Evolutionary conservation across 306 rosid species (phyloP).

Genomic region (Alnus rubra): DNA sequence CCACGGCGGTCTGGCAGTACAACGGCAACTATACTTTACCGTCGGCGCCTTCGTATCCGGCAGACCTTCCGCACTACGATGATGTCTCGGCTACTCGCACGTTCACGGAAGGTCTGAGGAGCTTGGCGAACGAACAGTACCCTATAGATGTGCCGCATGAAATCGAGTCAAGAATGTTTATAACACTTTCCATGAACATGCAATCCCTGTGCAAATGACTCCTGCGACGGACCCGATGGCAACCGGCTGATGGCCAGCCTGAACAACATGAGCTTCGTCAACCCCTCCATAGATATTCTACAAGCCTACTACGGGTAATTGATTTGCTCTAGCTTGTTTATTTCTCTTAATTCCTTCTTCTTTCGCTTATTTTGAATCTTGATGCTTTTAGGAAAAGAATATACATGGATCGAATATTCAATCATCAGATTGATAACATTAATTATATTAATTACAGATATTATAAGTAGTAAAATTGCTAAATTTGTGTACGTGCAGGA

Average conservation of each 20-base stretch:
- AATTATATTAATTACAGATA: no score
- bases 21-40: slow-evolving; percentile 21
- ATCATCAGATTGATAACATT: no score
- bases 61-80: slow-evolving; percentile 18
- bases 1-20: slow-evolving; percentile 29
- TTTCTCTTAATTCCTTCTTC: no score
- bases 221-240: slow-evolving; percentile 23
- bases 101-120: slow-evolving; percentile 14
- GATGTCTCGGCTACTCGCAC: slow-evolving; percentile 8
- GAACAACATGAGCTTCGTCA: slow-evolving; percentile 37
- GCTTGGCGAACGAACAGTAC: slow-evolving; percentile 32
- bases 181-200: slow-evolving; percentile 27
- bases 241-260: slow-evolving; percentile 24
- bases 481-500: slow-evolving; percentile 11
- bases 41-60: slow-evolving; percentile 7
- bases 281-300: slow-evolving; percentile 22
- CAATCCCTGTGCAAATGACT: slow-evolving; percentile 12
- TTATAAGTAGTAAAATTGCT: no score
- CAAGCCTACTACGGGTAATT: slow-evolving; percentile 40
- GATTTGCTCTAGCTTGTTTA: no score
- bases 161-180: slow-evolving; percentile 22
- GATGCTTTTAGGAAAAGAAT: no score
- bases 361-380: no score
- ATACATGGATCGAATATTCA: no score
- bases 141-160: slow-evolving; percentile 28